Evolutionary conservation across 1,284 basidiomycete species (phyloP).

Genomic region (Cystobasidiaceae sp.): DNA sequence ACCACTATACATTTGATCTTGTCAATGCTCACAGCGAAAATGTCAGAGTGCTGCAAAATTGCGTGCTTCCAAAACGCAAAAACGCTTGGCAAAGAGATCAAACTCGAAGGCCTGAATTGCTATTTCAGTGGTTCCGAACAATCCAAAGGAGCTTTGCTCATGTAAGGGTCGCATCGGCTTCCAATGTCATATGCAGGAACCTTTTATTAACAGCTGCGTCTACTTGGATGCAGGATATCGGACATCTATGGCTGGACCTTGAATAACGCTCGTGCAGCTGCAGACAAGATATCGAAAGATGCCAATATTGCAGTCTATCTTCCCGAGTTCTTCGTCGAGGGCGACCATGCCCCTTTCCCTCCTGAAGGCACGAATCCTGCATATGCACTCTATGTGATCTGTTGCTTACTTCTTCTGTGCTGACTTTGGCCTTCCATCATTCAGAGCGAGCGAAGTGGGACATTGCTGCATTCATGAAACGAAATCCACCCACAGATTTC

Average conservation of each 20-base stretch:
- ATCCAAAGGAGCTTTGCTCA: background rate
- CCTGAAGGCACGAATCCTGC: background rate
- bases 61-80: background rate
- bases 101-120: background rate
- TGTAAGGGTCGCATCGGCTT: background rate
- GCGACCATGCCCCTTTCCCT: constrained; percentile 1
- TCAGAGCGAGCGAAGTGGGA: background rate
- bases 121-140: background rate
- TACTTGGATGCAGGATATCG: background rate
- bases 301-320: background rate
- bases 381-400: background rate
- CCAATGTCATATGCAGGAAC: background rate
- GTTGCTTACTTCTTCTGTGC: background rate
- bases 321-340: background rate
- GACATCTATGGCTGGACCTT: constrained; percentile 1
- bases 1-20: too few species aligned
- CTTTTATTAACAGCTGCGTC: background rate
- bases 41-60: background rate
- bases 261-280: background rate
- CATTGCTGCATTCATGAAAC: background rate
- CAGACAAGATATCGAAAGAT: background rate
- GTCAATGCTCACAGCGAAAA: too few species aligned
- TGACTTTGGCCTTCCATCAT: background rate
- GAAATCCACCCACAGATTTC: background rate
- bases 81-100: background rate